Conservation (phyloP, 2,329 filamentous ascomycete species). For the Exserohilum turcica region DNA sequence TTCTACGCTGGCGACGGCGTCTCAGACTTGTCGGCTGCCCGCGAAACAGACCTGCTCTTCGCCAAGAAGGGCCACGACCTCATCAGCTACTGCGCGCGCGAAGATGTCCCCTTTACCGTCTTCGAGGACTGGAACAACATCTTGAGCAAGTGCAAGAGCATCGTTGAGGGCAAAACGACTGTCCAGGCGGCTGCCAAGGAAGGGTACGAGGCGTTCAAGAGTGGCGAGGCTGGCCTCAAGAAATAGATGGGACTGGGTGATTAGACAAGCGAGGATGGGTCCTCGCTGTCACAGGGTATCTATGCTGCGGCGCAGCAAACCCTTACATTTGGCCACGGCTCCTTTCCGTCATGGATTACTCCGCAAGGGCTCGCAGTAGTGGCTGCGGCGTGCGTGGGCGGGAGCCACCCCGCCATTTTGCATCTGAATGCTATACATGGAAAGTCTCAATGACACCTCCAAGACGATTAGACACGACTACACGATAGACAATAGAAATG, state of each 20-base stretch:
- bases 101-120: conserved; percentile 84
- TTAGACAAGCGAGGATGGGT: not conserved
- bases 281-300: not conserved
- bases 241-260: conserved; percentile 19
- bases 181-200: conserved; percentile 71
- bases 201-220: conserved; percentile 55
- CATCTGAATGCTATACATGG: conserved; percentile 1
- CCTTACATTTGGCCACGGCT: not conserved
- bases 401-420: too few species aligned
- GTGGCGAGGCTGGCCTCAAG: conserved; percentile 48
- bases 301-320: conserved; percentile 4
- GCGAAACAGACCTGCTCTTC: conserved; percentile 91
- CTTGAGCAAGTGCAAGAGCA: conserved; percentile 73
- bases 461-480: conserved; percentile 17
- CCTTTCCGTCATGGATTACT: not conserved
- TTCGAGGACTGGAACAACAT: conserved; percentile 87
- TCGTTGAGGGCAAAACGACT: conserved; percentile 71
- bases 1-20: conserved; percentile 78
- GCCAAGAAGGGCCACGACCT: conserved; percentile 91
- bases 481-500: conserved; percentile 19
- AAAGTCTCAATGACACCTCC: conserved; percentile 12
- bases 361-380: not conserved
- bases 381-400: not conserved
- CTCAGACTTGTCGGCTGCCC: conserved; percentile 66
- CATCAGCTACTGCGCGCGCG: conserved; percentile 81